Percentiles rank a stretch among this genome's conserved stretches.
Evolutionary conservation across 163 green algal genomes (phyloP).

Genomic region (Scenedesmus sp.): DNA sequence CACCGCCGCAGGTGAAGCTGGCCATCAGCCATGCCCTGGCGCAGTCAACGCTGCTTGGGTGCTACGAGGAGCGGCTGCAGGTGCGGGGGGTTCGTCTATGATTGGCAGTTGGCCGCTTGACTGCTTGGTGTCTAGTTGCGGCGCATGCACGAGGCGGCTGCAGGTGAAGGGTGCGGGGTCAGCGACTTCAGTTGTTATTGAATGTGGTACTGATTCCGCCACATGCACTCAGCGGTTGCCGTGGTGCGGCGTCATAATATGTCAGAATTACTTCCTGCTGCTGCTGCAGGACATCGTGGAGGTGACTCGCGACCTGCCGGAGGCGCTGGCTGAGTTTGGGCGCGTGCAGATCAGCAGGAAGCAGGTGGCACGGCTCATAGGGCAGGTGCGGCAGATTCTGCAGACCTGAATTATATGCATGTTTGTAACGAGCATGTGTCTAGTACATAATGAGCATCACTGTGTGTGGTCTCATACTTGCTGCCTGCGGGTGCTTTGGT

Average conservation of each 20-base stretch:
- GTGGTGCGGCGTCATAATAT: no score
- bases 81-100: conserved; percentile 31
- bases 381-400: conserved; percentile 42
- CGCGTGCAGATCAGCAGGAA: conserved; percentile 56
- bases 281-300: conserved; percentile 66
- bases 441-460: no score
- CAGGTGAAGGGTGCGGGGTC: no score
- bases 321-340: conserved; percentile 66
- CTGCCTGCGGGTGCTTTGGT: background rate
- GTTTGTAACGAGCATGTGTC: no score
- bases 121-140: background rate
- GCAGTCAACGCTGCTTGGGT: conserved; percentile 70
- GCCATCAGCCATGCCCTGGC: conserved; percentile 74
- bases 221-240: no score
- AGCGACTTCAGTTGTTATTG: no score
- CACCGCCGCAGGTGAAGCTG: conserved; percentile 61
- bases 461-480: no score
- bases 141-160: no score
- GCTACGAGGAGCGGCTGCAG: conserved; percentile 74
- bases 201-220: no score
- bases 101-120: background rate
- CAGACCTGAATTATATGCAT: no score
- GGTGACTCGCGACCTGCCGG: conserved; percentile 74
- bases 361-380: conserved; percentile 63
- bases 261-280: background rate